These are phyloP conservation scores for Colletotrichum navitas DNA, from an alignment of 2,329 filamentous ascomycete genomes.

Conservation along the genomic window DNA sequence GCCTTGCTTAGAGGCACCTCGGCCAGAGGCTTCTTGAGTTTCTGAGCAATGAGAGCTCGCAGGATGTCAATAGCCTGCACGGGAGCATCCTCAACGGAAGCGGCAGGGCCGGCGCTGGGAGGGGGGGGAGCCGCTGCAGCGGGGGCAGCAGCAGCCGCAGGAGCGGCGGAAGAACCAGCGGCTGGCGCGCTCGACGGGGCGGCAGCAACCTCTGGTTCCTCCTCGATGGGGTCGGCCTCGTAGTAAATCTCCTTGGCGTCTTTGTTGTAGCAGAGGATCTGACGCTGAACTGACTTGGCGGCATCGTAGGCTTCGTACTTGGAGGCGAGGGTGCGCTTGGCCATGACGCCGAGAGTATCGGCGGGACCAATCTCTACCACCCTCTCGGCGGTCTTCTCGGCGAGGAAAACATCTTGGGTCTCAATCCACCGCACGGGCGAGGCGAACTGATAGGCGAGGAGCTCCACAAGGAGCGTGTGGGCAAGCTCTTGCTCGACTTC, in stretches of 20 bases:
- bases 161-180: constrained; percentile 49
- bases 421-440: constrained; percentile 99
- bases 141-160: constrained; percentile 67
- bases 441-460: constrained; percentile 98
- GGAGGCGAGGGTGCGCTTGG: constrained; percentile 91
- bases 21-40: constrained; percentile 92
- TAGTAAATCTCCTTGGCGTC: constrained; percentile 99
- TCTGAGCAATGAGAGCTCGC: constrained; percentile 91
- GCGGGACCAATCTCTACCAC: constrained; percentile 98
- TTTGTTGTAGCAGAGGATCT: constrained; percentile 99
- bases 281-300: constrained; percentile 93
- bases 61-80: constrained; percentile 92
- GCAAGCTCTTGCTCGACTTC: constrained; percentile 99
- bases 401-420: constrained; percentile 99
- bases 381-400: constrained; percentile 93
- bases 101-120: constrained; percentile 85
- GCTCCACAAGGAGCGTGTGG: constrained; percentile 97
- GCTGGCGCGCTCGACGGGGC: constrained; percentile 62
- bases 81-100: constrained; percentile 86
- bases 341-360: constrained; percentile 97
- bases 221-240: constrained; percentile 93
- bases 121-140: constrained; percentile 70
- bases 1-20: constrained; percentile 96
- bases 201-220: constrained; percentile 79
- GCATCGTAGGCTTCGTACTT: constrained; percentile 99